Evolutionary conservation across 495 filamentous ascomycete genomes (phyloP), one percentile per base, ranked within the genome.

Genomic region (Poronia punctata): DNA sequence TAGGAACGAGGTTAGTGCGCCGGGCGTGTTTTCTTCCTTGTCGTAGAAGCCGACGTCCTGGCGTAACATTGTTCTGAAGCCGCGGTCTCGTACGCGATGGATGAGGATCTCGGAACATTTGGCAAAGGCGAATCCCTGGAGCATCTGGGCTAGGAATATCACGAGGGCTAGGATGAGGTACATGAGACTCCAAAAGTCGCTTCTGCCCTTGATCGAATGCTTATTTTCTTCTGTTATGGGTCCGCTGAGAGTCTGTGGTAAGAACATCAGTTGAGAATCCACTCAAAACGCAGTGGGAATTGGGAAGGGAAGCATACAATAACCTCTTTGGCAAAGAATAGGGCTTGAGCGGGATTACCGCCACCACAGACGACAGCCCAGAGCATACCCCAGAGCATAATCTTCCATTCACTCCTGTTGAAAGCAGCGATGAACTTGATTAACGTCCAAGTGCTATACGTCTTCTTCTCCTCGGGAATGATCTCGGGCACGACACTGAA

Each of bases 21-120:
- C 90, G 10, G 85, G 81, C 33, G 78, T 83, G 50, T 95, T 94
- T 49, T 88, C 78, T 40, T 92, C 84, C 34, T 67, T 74, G 49
- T 93, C 90, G 48, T 95, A 97, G 61, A 86, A 96, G 10, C 74
- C 71, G 42, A 96, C 86, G 45, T 97, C 88, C 53, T 97, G 90
- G 7, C 89, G 82, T n/a, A 97, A 71, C 67, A 95, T 92, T 23
- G 79, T 70, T 26, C 86, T 74, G 69, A 98, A 97, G 19, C 88
- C 78, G 35, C 62, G 69, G 60, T 88, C 78, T 43, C 90, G 75
- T 4, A 86, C 83, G 5, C 89, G 79, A 55, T 85, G 83, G 40
- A 96, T 75, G 24, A 97, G 73, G 16, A 79, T 64, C 60, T 93
- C 87, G 2, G 84, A 93, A 65, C 84, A 88, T 51, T 81, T 83